Percentiles rank a stretch among this genome's conserved stretches.
Conservation (phyloP, 2,329 filamentous ascomycete species). For the Alternaria angustiovoidea region DNA sequence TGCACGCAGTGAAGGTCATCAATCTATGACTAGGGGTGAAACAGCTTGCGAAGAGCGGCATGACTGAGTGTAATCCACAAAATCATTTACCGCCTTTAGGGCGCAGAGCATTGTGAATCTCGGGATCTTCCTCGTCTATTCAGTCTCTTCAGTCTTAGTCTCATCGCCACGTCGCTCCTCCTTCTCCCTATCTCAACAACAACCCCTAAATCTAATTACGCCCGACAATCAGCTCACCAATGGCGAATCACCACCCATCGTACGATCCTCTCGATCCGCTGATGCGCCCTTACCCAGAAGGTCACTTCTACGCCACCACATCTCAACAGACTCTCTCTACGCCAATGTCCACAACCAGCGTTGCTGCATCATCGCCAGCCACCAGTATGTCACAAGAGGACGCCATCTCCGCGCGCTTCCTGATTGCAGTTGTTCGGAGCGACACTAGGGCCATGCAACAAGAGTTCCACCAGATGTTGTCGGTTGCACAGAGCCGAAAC, state of each 20-base stretch:
- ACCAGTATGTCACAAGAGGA: constrained; percentile 3
- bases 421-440: background rate
- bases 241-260: background rate
- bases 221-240: background rate
- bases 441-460: constrained; percentile 4
- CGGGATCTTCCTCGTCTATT: background rate
- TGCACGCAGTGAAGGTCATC: background rate
- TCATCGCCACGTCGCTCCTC: background rate
- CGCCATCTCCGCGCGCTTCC: background rate
- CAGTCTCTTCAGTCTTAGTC: background rate
- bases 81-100: background rate
- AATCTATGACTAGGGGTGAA: background rate
- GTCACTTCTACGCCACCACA: background rate
- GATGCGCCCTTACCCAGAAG: background rate
- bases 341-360: background rate
- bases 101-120: background rate
- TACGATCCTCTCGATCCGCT: background rate
- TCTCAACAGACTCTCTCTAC: background rate
- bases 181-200: background rate
- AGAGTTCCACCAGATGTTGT: background rate
- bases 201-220: background rate
- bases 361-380: background rate
- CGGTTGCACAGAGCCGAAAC: constrained; percentile 4
- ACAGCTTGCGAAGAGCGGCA: background rate
- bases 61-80: background rate